These are phyloP conservation scores for Heterobasidion annosum DNA, from an alignment of 1,284 basidiomycete genomes.

Conservation along the genomic window DNA sequence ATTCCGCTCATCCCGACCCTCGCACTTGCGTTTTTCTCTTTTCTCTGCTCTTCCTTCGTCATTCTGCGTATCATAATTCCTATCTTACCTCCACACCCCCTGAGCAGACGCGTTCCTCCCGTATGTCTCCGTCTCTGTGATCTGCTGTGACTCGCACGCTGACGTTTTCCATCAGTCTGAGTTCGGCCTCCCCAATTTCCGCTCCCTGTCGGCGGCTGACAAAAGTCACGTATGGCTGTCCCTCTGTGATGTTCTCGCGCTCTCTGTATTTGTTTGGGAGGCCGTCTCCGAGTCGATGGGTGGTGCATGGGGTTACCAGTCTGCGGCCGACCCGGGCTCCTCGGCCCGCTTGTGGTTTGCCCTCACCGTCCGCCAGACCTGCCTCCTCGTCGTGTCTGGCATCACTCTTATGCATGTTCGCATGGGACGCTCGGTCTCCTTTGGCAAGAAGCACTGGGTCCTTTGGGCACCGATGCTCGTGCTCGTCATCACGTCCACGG, in stretches of 20 bases:
- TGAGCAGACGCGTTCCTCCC: slow-evolving; percentile 61
- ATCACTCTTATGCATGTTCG: slow-evolving; percentile 63
- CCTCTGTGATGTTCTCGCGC: slow-evolving; percentile 48
- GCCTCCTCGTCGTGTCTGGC: slow-evolving; percentile 46
- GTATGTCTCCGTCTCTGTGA: slow-evolving; percentile 28
- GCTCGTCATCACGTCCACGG: slow-evolving; percentile 44
- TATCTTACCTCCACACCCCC: slow-evolving; percentile 57
- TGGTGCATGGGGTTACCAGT: slow-evolving; percentile 30
- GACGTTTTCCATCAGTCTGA: slow-evolving; percentile 36
- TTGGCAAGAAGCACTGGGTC: slow-evolving; percentile 59
- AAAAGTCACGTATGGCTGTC: slow-evolving; percentile 68
- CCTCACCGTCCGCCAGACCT: slow-evolving; percentile 54
- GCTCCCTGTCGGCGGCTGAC: slow-evolving; percentile 52
- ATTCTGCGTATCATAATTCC: slow-evolving; percentile 65
- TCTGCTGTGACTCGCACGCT: slow-evolving; percentile 3
- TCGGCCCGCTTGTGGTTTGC: slow-evolving; percentile 54
- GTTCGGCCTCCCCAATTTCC: slow-evolving; percentile 61
- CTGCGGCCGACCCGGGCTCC: slow-evolving; percentile 38
- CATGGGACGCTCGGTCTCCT: slow-evolving; percentile 55
- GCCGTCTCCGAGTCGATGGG: slow-evolving; percentile 40
- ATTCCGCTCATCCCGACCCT: slow-evolving; percentile 57
- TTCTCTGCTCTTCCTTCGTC: slow-evolving; percentile 60
- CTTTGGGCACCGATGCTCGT: slow-evolving; percentile 54
- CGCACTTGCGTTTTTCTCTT: slow-evolving; percentile 57
- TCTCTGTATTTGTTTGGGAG: slow-evolving; percentile 59